phyloP scores from a whole-genome alignment of 2,329 filamentous ascomycete species.

The Plectosphaerella cucumerina region DNA sequence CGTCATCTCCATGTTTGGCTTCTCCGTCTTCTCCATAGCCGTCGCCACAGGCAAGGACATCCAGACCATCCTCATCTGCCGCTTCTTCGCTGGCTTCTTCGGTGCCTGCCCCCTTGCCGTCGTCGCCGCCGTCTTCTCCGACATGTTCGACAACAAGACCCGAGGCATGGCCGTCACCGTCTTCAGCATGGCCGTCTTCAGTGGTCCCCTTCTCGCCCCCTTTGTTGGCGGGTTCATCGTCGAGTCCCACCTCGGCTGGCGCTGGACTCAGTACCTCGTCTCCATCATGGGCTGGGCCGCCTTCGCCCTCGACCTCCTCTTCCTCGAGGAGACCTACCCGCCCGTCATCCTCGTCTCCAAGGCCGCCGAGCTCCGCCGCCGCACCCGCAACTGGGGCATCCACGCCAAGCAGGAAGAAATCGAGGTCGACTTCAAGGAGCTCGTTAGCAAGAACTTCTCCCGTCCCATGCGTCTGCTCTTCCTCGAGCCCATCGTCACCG shows the following conservation, averaged over 20 bases:
- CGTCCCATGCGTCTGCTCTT: conserved; percentile 63
- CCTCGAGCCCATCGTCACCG: conserved; percentile 63
- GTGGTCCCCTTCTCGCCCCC: conserved; percentile 62
- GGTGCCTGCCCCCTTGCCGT: conserved; percentile 66
- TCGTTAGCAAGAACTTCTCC: conserved; percentile 63
- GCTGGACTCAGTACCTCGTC: conserved; percentile 66
- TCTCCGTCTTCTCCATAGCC: conserved; percentile 64
- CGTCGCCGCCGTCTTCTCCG: conserved; percentile 67
- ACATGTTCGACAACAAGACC: conserved; percentile 64
- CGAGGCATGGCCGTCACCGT: conserved; percentile 55
- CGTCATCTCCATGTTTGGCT: conserved; percentile 60
- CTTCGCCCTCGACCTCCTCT: conserved; percentile 55
- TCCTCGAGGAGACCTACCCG: conserved; percentile 67
- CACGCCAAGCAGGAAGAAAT: conserved; percentile 71
- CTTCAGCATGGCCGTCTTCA: conserved; percentile 60
- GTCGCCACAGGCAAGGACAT: conserved; percentile 64
- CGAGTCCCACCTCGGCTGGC: conserved; percentile 61
- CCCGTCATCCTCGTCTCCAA: conserved; percentile 60
- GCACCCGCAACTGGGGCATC: conserved; percentile 66
- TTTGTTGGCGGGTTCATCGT: conserved; percentile 67
- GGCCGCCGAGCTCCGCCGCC: conserved; percentile 56
- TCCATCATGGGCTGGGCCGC: conserved; percentile 60
- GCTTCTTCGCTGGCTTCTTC: conserved; percentile 72
- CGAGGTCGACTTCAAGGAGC: conserved; percentile 60
- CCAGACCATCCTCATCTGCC: conserved; percentile 64